Base-by-base conservation (phyloP, 805 yeast genomes). In the Candida sanyiensis region DNA sequence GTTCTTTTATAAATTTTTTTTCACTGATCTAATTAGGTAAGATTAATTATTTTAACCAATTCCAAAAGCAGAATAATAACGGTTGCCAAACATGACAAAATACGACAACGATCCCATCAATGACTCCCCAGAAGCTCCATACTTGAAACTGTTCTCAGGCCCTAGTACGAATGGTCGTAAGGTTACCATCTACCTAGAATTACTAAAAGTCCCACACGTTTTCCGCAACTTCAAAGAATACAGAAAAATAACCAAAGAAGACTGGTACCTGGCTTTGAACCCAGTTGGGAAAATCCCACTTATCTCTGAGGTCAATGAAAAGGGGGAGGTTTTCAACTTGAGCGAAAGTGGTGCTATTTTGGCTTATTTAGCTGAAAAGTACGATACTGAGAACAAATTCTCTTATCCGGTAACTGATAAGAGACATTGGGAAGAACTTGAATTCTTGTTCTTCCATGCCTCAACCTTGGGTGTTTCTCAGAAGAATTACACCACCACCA, bases 241-340 rank as follows among this genome's bases (percentile, higher is more conserved):
- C 13, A 59, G 51, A 22, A 57, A 58, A 20, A 77, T 62, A 39
- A 77, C 76, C 39, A 77, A 77, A 50, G 68, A 69, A 49, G 70
- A 63, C 5, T 73, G 80, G 79, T 79, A 62, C 46, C 53, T 75
- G 37, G 63, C 71, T 41, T 56, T 75, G 48, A 76, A 78, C 51
- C 78, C 80, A 22, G 74, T 74, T 47, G 83, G 84, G 15, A 63
- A 77, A 52, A 71, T 80, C 40, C 86, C 86, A 24, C 66, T 77
- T 0, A 54, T 80, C 21, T 63, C 51, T 32, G 67, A 62, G 15
- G 59, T 51, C 15, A 46, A 56, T 31, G 33, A 44, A 8, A 42
- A 70, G 6, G 79, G 76, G 11, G 52, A 66, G 22, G 51, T 49
- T 2, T 62, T 65, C 37, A 62, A 70, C 26, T 52, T 80, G 22